Evolutionary conservation across 2,329 filamentous ascomycete genomes (phyloP).

Genomic region (Calonectria ilicicola): DNA sequence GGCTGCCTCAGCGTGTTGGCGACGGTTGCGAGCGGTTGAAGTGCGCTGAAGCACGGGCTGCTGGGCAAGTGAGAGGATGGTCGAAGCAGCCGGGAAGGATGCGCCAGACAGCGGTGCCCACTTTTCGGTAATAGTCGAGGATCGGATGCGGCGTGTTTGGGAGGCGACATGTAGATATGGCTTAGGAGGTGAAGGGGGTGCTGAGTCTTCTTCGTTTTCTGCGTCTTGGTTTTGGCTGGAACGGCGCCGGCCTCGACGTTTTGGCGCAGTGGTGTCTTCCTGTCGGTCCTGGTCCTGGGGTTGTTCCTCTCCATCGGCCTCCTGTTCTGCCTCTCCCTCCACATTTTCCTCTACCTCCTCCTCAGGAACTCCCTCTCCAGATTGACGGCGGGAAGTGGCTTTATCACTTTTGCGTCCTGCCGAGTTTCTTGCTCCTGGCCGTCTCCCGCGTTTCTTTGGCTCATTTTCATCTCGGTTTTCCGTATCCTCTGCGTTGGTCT

Average conservation of each 20-base stretch:
- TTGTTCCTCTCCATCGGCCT: not conserved
- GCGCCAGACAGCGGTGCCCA: constrained; percentile 70
- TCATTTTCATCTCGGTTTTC: constrained; percentile 24
- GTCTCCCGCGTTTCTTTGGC: constrained; percentile 32
- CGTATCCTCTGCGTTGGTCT: constrained; percentile 11
- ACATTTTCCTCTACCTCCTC: constrained; percentile 18
- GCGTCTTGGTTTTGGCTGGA: constrained; percentile 32
- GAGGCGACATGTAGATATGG: constrained; percentile 65
- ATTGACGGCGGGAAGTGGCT: not conserved
- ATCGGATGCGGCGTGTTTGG: constrained; percentile 66
- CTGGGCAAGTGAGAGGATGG: constrained; percentile 69
- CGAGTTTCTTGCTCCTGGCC: constrained; percentile 4
- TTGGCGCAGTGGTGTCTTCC: constrained; percentile 7
- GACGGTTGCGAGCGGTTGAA: constrained; percentile 59
- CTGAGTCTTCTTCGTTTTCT: constrained; percentile 30
- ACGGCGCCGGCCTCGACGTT: constrained; percentile 27
- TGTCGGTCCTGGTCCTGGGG: constrained; percentile 15
- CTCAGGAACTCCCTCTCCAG: not conserved
- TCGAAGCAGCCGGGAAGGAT: constrained; percentile 66
- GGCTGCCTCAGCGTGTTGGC: constrained; percentile 66
- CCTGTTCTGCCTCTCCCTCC: constrained; percentile 15
- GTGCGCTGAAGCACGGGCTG: constrained; percentile 72
- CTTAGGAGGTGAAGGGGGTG: constrained; percentile 45
- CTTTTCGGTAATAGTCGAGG: constrained; percentile 74
- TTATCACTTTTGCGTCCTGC: not conserved